A percentile compares a stretch with the other conserved stretches of the same genome.
Conservation (phyloP, 495 filamentous ascomycete genomes). For the Penicillium flavigenum region DNA sequence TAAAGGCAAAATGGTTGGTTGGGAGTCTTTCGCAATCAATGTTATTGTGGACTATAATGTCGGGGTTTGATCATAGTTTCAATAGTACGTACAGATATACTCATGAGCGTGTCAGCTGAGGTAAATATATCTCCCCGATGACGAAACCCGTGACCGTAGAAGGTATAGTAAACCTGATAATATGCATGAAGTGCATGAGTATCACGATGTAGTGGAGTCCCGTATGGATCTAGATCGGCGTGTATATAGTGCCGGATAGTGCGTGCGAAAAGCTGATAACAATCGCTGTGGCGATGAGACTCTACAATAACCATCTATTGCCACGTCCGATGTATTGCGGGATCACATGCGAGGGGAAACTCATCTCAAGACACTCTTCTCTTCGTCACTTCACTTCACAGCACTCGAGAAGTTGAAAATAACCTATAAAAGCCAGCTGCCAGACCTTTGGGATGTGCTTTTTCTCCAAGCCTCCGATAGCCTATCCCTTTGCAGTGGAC, state of each 20-base stretch:
- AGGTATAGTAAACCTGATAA: not conserved
- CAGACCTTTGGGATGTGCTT: not conserved
- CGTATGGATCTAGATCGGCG: not conserved
- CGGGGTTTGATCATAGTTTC: not conserved
- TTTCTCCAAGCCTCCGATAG: not conserved
- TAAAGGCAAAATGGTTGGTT: not conserved
- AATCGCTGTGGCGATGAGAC: not conserved
- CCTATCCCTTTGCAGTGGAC: not conserved
- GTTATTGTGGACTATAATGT: not conserved
- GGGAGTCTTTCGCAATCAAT: not conserved
- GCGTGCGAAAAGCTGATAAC: not conserved
- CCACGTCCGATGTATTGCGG: not conserved
- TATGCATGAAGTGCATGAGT: constrained; percentile 4
- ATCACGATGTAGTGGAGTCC: not conserved
- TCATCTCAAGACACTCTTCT: not conserved
- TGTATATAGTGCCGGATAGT: not conserved
- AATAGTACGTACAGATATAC: not conserved
- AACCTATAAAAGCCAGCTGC: constrained; percentile 8
- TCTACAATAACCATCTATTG: not conserved
- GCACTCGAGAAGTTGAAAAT: not conserved
- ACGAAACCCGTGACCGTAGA: not conserved
- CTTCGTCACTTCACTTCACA: not conserved
- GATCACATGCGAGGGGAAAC: not conserved
- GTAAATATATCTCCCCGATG: not conserved
- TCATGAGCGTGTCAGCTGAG: not conserved